Percentiles rank a stretch among this genome's conserved stretches.
These are phyloP conservation scores for Pythium vanterpoolii DNA, from an alignment of 352 stramenopile species.

Conservation along the genomic window DNA sequence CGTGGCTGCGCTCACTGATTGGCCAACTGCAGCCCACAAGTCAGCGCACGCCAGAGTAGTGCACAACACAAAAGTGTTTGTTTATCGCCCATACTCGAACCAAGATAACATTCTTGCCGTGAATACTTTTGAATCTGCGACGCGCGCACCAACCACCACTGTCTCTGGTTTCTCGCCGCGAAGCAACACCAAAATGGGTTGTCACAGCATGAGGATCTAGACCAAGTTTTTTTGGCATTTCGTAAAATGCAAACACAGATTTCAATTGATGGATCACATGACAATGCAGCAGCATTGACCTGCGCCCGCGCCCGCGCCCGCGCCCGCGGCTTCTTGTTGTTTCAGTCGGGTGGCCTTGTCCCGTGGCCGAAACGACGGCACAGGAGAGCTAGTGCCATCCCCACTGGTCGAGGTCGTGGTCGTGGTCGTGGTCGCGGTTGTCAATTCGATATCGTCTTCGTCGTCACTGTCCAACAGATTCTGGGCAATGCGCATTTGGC, in stretches of 20 bases:
- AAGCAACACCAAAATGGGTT: not conserved
- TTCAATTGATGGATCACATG: conserved; percentile 36
- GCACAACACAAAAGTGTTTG: conserved; percentile 9
- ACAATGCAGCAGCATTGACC: conserved; percentile 53
- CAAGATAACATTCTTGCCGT: not conserved
- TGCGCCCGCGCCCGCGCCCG: not conserved
- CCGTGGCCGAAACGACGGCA: conserved; percentile 7
- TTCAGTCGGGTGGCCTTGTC: not conserved
- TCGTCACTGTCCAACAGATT: conserved; percentile 21
- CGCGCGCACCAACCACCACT: too few relatives aligned
- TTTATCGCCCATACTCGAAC: not conserved
- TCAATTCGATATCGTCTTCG: conserved; percentile 11
- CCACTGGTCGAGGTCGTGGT: conserved; percentile 1
- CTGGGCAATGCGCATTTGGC: conserved; percentile 52
- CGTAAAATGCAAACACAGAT: conserved; percentile 6
- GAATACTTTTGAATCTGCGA: conserved; percentile 21
- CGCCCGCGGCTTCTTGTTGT: not conserved
- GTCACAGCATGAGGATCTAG: not conserved
- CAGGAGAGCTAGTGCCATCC: conserved; percentile 10
- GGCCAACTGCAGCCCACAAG: conserved; percentile 4
- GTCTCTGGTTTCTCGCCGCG: not conserved
- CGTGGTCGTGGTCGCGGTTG: not conserved
- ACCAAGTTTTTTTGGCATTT: not conserved
- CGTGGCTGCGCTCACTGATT: not conserved
- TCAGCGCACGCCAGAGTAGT: not conserved